Conservation (phyloP, 2,329 filamentous ascomycete species). For the Exophiala sp. region DNA sequence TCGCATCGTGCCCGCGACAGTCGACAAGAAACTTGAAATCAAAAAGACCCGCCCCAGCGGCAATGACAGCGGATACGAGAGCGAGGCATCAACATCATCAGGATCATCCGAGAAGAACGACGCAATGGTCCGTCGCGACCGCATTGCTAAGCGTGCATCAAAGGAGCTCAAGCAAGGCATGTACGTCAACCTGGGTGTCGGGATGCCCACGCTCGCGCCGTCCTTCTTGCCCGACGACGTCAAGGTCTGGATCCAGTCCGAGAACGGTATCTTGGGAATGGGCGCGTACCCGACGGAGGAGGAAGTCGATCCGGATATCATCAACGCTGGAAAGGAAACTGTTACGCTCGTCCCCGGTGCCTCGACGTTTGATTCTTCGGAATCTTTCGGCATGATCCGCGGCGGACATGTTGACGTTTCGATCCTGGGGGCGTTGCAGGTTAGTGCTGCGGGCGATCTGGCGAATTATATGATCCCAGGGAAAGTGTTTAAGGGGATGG, state of each 20-base stretch:
- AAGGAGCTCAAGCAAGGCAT: conserved; percentile 77
- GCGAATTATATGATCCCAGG: conserved; percentile 91
- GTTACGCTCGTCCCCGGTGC: conserved; percentile 75
- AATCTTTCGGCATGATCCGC: conserved; percentile 84
- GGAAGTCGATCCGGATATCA: conserved; percentile 71
- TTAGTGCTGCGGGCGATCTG: conserved; percentile 72
- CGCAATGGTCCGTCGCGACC: conserved; percentile 57
- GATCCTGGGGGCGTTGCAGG: conserved; percentile 78
- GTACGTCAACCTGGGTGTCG: conserved; percentile 77
- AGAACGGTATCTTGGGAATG: conserved; percentile 83
- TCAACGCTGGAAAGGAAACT: conserved; percentile 86
- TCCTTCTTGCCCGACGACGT: conserved; percentile 66
- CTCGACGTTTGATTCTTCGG: conserved; percentile 72
- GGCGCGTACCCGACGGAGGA: conserved; percentile 72
- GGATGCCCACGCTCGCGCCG: conserved; percentile 83
- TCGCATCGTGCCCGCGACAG: conserved; percentile 71
- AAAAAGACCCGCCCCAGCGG: conserved; percentile 53
- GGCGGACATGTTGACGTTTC: conserved; percentile 80
- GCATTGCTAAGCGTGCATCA: conserved; percentile 73
- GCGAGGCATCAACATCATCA: conserved; percentile 26
- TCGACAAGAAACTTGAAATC: conserved; percentile 69
- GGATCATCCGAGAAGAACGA: conserved; percentile 33
- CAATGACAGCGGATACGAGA: conserved; percentile 34
- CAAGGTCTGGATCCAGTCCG: conserved; percentile 78
- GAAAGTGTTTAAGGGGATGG: conserved; percentile 82